Evolutionary conservation across 2,329 filamentous ascomycete species (phyloP), one percentile per base, ranked within the genome.

Genomic region (Botrytis tulipae): DNA sequence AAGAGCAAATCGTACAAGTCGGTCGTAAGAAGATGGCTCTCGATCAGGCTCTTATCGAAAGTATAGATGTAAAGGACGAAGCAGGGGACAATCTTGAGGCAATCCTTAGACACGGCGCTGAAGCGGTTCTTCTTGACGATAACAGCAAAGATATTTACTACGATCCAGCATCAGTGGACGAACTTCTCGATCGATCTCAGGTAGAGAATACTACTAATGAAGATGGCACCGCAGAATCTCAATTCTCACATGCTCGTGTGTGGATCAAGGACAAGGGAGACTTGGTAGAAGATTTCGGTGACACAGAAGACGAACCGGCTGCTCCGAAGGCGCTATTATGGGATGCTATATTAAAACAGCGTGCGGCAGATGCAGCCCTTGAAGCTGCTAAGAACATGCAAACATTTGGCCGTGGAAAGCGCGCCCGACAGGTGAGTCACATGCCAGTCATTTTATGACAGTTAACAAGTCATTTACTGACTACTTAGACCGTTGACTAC

Each of bases 1-100:
- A 99, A 81, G 96, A 99, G 83, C 95, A 95, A 80, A 98, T 99
- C 72, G 92, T 98, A 85, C 93, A 98, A 81, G 94, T 97, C 78
- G 96, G 96, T 9, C 92, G 94, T 78, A 97, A 93, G 83, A 99
- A 99, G 84, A 94, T 99, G 90, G 94, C 94, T 0, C 87, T 99
- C 0, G 96, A 99, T 78, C 95, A 98, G 82, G 93, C 96, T 1
- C 87, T 99, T 32, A 98, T 99, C 74, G 95, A 98, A 81, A 91
- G 90, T 71, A 94, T 99, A 89, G 93, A 95, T 73, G 89, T 90
- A 3, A 91, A 95, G n/a, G 92, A 96, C 63, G 89, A 95, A 54
- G 90, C 89, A 14, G 90, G 90, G 12, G 87, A 92, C 74, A 94
- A 98, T 79, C 84, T 98, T 7, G 94, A 97, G 78, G 93, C 93